Percentiles rank a stretch among this genome's conserved stretches.
Conservation (phyloP, 306 rosid species). For the Pueraria montana region DNA sequence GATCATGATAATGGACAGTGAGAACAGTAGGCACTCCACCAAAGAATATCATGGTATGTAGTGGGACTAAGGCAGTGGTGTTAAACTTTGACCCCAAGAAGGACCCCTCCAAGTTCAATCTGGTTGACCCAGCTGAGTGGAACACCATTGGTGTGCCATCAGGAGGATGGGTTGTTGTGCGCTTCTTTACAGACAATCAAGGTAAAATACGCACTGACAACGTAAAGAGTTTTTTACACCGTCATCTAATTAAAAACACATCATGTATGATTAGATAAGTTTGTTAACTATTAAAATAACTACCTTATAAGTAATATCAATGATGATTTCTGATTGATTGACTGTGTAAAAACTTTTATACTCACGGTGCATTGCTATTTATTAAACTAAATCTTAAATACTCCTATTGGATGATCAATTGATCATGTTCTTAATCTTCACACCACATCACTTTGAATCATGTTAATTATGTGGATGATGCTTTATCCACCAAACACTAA, state of each 20-base stretch:
- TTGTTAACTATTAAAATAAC: no score
- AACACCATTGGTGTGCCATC: constrained; percentile 62
- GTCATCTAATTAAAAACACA: no score
- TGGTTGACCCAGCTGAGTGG: constrained; percentile 69
- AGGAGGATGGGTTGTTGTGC: constrained; percentile 69
- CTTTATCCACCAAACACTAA: neutral
- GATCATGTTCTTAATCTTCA: neutral
- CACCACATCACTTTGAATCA: neutral
- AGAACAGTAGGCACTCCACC: no score
- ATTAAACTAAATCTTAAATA: neutral
- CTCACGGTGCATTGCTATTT: neutral
- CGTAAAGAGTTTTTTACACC: no score
- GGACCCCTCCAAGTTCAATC: constrained; percentile 59
- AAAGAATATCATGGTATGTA: constrained; percentile 50
- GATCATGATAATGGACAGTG: no score
- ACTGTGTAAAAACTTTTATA: neutral
- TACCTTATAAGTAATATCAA: no score
- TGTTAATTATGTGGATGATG: neutral
- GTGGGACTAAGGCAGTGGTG: constrained; percentile 59
- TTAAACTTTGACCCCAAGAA: constrained; percentile 61
- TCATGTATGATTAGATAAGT: neutral
- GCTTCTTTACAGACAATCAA: constrained; percentile 65
- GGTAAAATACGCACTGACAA: constrained; percentile 21
- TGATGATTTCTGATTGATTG: neutral
- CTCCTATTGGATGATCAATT: neutral